Evolutionary conservation across 2,329 filamentous ascomycete genomes (phyloP).

Genomic region (Trichocomaceae sp.): DNA sequence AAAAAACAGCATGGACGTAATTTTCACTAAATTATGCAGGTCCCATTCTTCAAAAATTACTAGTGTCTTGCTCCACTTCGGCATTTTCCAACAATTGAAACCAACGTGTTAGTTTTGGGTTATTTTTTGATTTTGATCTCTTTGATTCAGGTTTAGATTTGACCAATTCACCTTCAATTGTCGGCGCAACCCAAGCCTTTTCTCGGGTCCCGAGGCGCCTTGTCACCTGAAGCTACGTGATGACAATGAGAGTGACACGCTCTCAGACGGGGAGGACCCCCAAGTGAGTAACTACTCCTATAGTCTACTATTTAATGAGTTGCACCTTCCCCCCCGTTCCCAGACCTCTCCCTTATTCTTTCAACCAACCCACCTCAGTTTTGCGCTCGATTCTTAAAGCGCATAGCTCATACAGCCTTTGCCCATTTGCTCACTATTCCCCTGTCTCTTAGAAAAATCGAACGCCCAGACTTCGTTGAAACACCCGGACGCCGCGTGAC

Average conservation of each 20-base stretch:
- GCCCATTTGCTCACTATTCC: slow-evolving; percentile 2
- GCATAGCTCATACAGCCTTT: not conserved
- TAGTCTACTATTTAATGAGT: slow-evolving; percentile 7
- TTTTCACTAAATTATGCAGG: not conserved
- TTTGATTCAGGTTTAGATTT: not conserved
- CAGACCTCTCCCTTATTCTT: slow-evolving; percentile 7
- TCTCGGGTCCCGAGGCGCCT: slow-evolving; percentile 8
- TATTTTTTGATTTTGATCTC: not conserved
- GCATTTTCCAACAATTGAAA: not conserved
- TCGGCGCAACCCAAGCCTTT: not conserved
- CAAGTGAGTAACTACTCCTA: slow-evolving; percentile 34
- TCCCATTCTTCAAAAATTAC: not conserved
- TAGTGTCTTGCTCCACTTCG: not conserved
- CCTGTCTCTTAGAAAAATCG: slow-evolving; percentile 41
- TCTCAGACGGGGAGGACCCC: slow-evolving; percentile 48
- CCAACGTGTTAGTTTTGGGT: not conserved
- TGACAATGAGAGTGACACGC: slow-evolving; percentile 42
- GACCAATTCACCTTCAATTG: not conserved
- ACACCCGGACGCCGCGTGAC: slow-evolving; percentile 44
- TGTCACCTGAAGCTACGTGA: not conserved
- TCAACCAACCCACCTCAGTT: not conserved
- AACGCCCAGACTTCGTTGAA: slow-evolving; percentile 47
- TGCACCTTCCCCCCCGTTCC: not conserved
- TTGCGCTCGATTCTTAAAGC: not conserved
- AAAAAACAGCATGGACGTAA: not conserved